Percentiles rank a stretch among this genome's conserved stretches.
These are phyloP conservation scores for Neurospora discreta DNA, from an alignment of 495 filamentous ascomycete genomes.

Conservation along the genomic window DNA sequence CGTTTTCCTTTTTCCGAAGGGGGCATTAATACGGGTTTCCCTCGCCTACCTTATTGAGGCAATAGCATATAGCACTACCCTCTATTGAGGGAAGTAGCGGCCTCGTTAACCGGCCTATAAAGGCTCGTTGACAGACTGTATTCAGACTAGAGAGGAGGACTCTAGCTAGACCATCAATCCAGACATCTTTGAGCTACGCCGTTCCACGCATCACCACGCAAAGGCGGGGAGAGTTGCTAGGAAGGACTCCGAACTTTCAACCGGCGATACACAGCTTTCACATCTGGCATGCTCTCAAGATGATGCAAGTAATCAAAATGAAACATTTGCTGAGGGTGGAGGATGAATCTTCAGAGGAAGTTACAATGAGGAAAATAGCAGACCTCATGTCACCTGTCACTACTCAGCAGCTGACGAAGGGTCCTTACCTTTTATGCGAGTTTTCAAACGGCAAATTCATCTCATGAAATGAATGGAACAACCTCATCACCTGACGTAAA, in stretches of 20 bases:
- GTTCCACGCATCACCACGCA: neutral
- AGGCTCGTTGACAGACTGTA: too few species aligned
- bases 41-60: too few species aligned
- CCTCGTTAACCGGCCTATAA: too few species aligned
- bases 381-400: neutral
- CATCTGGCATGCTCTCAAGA: neutral
- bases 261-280: neutral
- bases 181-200: too few species aligned
- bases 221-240: neutral
- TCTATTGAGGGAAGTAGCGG: too few species aligned
- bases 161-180: too few species aligned
- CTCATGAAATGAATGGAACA: neutral
- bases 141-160: too few species aligned
- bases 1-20: too few species aligned
- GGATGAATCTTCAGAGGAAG: neutral
- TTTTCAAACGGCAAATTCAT: neutral
- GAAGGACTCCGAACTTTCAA: neutral
- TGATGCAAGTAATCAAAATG: neutral
- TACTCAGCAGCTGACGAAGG: neutral
- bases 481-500: neutral
- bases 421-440: neutral
- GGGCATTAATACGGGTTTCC: too few species aligned
- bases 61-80: too few species aligned
- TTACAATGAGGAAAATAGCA: neutral
- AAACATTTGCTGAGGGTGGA: neutral